A percentile compares a stretch with the other conserved stretches of the same genome.
Evolutionary conservation across 1,284 basidiomycete genomes (phyloP).

Genomic region (Ustilago sp.): DNA sequence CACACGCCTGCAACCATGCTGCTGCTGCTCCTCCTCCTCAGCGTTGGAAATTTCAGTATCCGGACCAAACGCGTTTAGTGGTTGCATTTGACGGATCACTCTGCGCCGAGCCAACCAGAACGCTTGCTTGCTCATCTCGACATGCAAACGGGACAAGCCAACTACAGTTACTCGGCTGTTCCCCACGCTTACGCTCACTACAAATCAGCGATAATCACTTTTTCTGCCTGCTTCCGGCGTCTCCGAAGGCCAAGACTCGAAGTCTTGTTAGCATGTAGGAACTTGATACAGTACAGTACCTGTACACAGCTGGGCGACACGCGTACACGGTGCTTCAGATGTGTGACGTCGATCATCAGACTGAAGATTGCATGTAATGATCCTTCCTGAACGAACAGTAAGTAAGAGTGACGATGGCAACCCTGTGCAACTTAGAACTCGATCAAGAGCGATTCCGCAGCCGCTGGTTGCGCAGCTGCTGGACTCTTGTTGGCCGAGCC

Average conservation of each 20-base stretch:
- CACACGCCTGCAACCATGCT: not conserved
- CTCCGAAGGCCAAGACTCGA: too few relatives aligned
- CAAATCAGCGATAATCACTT: not conserved
- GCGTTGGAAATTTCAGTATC: not conserved
- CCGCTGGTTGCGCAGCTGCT: constrained; percentile 9
- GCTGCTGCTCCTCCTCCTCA: not conserved
- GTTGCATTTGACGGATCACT: constrained; percentile 19
- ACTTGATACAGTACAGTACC: not conserved
- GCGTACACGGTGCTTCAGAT: not conserved
- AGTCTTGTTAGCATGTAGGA: not conserved
- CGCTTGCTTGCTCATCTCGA: not conserved
- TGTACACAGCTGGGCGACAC: too few relatives aligned
- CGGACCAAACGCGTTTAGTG: not conserved
- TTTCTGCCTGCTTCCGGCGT: not conserved
- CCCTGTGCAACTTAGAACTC: constrained; percentile 31
- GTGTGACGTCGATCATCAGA: not conserved
- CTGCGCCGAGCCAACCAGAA: constrained; percentile 34
- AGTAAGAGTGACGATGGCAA: not conserved
- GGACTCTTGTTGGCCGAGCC: constrained; percentile 35
- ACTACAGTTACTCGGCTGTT: not conserved
- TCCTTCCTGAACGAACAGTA: not conserved
- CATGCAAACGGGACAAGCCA: not conserved
- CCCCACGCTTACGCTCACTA: not conserved
- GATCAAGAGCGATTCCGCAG: constrained; percentile 47
- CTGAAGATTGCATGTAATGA: not conserved